Evolutionary conservation across 768 basidiomycete genomes (phyloP), one percentile per base, ranked within the genome.

Genomic region (Tephrocybe sp.): DNA sequence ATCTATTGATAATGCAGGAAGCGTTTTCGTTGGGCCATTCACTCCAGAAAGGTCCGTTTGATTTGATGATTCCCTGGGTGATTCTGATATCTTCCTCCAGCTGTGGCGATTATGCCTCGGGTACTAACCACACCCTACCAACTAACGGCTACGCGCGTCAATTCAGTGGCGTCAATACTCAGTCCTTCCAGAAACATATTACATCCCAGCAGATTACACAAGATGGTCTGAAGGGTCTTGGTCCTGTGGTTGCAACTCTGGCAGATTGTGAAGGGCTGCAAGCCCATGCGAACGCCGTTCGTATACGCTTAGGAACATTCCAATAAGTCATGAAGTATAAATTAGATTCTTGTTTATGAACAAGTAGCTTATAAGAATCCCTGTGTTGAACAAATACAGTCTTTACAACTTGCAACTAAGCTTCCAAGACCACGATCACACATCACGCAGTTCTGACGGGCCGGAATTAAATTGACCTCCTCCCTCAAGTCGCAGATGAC

Each of bases 151-250:
- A 94, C 67, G 97, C 97, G 19, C 85, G 92, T 44, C 97, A 98
- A 66, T 99, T 95, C 74, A 97, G 94, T 59, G 97, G 97, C 4
- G 97, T 99, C 59, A 98, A 96, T 72, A 98, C 96, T 0, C 74
- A 82, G 8, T 94, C 93, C 1, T 99, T 98, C 87, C 95, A 98
- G 66, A 99, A 99, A 69, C 89, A 98, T 67, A 98, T 98, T 60
- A 99, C 97, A 12, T 94, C 92, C 5, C 97, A 98, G 66, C 89
- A 97, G 65, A 81, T 98, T 19, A 89, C 93, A 9, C 67, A 74
- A 14, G 82, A 77, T 5, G 97, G 97, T 13, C 73, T 99, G 49
- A 74, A 76, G 59, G 72, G 59, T 11, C 75, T 99, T 30, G 97
- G 97, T 3, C 97, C 97, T 10, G 72, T 87, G 11, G 96, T 98